These are phyloP conservation scores for Leccinum barrowsii DNA, from an alignment of 768 basidiomycete species.

Conservation along the genomic window DNA sequence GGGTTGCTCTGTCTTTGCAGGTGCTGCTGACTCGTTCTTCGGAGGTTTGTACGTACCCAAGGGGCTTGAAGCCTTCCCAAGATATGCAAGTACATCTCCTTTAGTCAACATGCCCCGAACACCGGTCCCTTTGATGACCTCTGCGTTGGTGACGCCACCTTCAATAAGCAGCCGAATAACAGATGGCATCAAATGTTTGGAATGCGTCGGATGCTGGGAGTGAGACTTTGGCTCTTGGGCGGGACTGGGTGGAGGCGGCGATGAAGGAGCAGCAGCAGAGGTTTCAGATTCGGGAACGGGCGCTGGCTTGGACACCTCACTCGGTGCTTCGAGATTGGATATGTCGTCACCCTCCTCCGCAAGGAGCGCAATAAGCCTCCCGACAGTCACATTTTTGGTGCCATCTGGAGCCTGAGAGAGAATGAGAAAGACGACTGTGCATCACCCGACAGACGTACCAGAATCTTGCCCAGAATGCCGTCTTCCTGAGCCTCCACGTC, in stretches of 20 bases:
- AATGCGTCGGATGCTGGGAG: slow-evolving; percentile 41
- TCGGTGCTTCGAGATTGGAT: slow-evolving; percentile 61
- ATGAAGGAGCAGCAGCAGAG: slow-evolving; percentile 20
- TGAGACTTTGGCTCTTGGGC: slow-evolving; percentile 33
- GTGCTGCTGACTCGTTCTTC: slow-evolving; percentile 23
- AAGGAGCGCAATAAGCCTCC: slow-evolving; percentile 85
- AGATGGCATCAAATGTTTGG: slow-evolving; percentile 83
- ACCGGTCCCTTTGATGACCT: slow-evolving; percentile 83
- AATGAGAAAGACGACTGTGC: neutral
- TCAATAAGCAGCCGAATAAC: slow-evolving; percentile 77
- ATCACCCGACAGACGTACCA: slow-evolving; percentile 49
- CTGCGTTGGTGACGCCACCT: slow-evolving; percentile 49
- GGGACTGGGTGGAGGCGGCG: slow-evolving; percentile 20
- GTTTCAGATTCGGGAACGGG: slow-evolving; percentile 18
- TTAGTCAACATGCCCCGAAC: slow-evolving; percentile 93
- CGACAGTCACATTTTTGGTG: slow-evolving; percentile 80
- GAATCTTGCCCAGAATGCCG: slow-evolving; percentile 88
- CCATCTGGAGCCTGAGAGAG: slow-evolving; percentile 63
- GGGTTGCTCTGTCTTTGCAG: slow-evolving; percentile 35
- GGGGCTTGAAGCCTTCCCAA: slow-evolving; percentile 80
- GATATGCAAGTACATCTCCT: slow-evolving; percentile 84
- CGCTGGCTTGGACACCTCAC: slow-evolving; percentile 27
- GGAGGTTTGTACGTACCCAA: slow-evolving; percentile 67
- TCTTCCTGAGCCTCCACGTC: slow-evolving; percentile 99
- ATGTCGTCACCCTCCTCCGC: slow-evolving; percentile 97